Conservation (phyloP, 176 grass and related monocot species). For the Alloteropsis semialata region DNA sequence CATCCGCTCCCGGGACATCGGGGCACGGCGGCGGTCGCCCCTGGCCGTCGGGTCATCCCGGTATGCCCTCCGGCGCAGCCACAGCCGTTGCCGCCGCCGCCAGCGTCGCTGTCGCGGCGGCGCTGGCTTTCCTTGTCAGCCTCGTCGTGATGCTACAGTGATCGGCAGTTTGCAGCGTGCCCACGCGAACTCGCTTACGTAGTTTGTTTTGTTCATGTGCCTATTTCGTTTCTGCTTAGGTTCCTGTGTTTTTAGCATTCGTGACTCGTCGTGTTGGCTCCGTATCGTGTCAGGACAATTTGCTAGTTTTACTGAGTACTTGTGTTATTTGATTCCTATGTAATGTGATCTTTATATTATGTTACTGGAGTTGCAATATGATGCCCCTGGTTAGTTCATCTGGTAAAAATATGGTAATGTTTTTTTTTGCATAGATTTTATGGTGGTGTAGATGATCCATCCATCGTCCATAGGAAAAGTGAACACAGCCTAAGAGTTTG, state of each 20-base stretch:
- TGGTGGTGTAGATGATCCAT: background rate
- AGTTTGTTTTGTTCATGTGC: background rate
- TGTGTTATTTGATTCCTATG: background rate
- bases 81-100: background rate
- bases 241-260: background rate
- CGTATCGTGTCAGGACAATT: background rate
- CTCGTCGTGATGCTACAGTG: slow-evolving; percentile 17
- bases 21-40: background rate
- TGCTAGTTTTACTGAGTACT: background rate
- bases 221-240: background rate
- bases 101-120: background rate
- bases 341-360: background rate
- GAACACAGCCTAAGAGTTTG: background rate
- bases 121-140: background rate
- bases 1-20: background rate
- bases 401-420: background rate
- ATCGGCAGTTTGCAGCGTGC: background rate
- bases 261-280: background rate
- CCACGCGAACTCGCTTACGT: background rate
- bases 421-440: background rate
- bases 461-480: background rate
- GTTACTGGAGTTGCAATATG: background rate
- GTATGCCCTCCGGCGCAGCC: background rate
- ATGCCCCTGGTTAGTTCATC: background rate
- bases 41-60: background rate